Evolutionary conservation across 2,329 filamentous ascomycete genomes (phyloP).

Genomic region (Aspergillus awamori): DNA sequence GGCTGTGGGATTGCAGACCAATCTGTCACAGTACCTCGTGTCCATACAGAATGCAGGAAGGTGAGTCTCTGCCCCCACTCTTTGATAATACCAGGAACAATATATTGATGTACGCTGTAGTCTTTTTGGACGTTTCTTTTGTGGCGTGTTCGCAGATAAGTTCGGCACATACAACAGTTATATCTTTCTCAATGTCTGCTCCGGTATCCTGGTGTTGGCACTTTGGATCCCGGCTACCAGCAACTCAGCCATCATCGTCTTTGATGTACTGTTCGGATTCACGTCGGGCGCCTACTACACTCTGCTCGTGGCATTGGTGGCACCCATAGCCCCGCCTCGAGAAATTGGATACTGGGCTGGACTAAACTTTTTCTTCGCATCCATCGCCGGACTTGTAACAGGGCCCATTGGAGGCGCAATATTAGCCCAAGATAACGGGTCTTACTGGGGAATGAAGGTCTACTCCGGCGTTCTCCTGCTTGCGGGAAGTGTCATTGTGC

Average conservation of each 20-base stretch:
- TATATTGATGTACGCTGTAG: conserved; percentile 5
- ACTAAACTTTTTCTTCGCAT: conserved; percentile 60
- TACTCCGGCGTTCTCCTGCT: conserved; percentile 62
- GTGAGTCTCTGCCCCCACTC: not conserved
- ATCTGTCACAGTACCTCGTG: conserved; percentile 23
- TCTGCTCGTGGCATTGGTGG: conserved; percentile 58
- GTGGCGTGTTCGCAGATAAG: conserved; percentile 19
- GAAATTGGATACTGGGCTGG: conserved; percentile 69
- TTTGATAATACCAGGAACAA: not conserved
- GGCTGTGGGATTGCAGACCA: conserved; percentile 19
- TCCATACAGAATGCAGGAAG: conserved; percentile 26
- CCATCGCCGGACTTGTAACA: conserved; percentile 66
- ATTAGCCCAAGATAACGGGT: conserved; percentile 53
- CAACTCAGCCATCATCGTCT: conserved; percentile 62
- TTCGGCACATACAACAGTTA: conserved; percentile 25
- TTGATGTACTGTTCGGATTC: conserved; percentile 67
- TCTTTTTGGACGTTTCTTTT: conserved; percentile 24
- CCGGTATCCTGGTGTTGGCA: conserved; percentile 21
- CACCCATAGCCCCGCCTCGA: conserved; percentile 68
- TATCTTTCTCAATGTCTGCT: conserved; percentile 10
- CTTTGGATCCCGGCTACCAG: conserved; percentile 38
- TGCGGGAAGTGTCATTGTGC: conserved; percentile 32
- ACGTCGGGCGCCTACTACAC: conserved; percentile 65
- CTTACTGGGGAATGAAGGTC: conserved; percentile 63
- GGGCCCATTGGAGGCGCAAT: conserved; percentile 69